Base-by-base conservation (phyloP, 306 rosid genomes). In the Trifolium pratense region DNA sequence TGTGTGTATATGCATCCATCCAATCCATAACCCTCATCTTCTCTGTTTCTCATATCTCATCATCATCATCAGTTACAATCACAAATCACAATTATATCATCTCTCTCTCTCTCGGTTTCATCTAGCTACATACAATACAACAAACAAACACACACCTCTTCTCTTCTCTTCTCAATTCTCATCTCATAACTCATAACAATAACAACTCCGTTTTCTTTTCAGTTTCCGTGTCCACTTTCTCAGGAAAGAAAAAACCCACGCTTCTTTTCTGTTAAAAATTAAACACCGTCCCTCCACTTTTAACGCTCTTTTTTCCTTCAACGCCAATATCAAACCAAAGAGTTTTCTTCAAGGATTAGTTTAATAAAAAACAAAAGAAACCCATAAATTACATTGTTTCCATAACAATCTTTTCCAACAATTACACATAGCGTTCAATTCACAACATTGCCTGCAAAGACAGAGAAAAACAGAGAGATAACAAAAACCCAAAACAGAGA, bases 301-400 rank as follows among this genome's bases (percentile, higher is more conserved):
- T 72, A 43, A 73, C 79, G 80, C 32, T 46, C 26, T 5, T 9
- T 55, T 18, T 15, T 18, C 25, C 25, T 52, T 46, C 53, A 51
- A 51, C 58, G 58, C 18, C 11, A 52, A 17, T 52, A 7, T 51
- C 56, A n/a, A 16, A 79, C 60, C 10, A 70, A 58, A 7, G 87
- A 92, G 91, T 86, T 89, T 80, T 78, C 92, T 85, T 86, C 53
- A 83, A 85, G 93, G 32, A 25, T 25, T 25, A 25, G 29, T 25
- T 25, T 25, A 1, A 25, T 25, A 25, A 25, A 25, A 26, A 3
- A 29, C n/a, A n/a, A n/a, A n/a, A n/a, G n/a, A 29, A 29, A 29
- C 6, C 32, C 32, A 29, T 29, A 29, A 29, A 29, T 29, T 29
- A 29, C 32, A 29, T 29, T 29, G 32, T 29, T 29, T 29, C 32